Evolutionary conservation across 2,329 filamentous ascomycete genomes (phyloP), one percentile per base, ranked within the genome.

Genomic region (Penicillium sp.): DNA sequence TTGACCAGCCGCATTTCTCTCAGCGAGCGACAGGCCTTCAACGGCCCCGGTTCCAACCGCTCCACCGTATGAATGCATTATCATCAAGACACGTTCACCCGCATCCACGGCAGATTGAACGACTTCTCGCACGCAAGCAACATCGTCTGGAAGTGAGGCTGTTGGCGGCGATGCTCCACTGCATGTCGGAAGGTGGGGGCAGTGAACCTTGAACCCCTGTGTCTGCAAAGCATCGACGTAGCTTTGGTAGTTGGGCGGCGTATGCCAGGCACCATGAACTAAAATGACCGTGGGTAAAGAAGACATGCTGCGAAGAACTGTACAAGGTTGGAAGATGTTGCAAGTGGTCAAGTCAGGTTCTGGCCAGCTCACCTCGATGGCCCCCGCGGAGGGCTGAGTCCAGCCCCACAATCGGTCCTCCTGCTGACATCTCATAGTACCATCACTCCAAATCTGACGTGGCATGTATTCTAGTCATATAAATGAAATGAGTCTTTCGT

Each of bases 11-110:
- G 49, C 33, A 10, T 48, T 21, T 8, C 58, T 58, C 17, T 49
- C 41, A 5, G 47, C 12, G 3, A 53, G 20, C 8, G 49, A 42
- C 1, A 65, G 53, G 4, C 53, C 60, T 15, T 55, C 37, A 15
- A 57, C 48, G 10, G 61, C 61, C 18, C 59, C 59, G 3, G 56
- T 59, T 13, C 62, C 60, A 17, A 63, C 55, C 18, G 50, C 54
- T 4, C 64, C 62, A 30, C 64, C 62, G 45, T 67, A 67, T 12
- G 64, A 65, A 36, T 66, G 64, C 54, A 65, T 58, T 13, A 65
- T 32, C 41, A 64, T 36, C 8, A 60, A 20, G 5, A 66, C 51
- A 5, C 49, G 46, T 13, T 62, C 46, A 10, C 58, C 59, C 5
- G 47, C 36, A 0, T 55, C 41, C 15, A 49, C 26, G 2, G 60